These are phyloP conservation scores for Sordariomycetes sp. DNA, from an alignment of 2,329 filamentous ascomycete genomes.

Conservation along the genomic window DNA sequence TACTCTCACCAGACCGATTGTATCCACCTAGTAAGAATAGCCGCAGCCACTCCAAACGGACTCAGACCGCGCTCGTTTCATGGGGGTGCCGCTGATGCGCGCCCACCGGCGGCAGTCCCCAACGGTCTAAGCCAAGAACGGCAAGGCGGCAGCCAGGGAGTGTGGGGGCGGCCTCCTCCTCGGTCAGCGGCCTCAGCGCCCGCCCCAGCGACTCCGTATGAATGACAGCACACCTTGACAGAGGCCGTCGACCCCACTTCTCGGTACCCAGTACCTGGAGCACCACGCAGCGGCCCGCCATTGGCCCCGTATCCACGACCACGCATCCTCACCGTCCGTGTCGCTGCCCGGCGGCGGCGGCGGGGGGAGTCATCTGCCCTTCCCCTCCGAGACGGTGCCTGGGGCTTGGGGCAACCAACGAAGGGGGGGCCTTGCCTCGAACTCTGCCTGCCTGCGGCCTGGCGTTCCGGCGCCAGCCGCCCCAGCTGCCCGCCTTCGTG, in stretches of 20 bases:
- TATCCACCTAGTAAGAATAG: not conserved
- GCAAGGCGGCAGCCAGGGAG: not conserved
- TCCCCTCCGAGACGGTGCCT: not conserved
- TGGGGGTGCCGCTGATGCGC: not conserved
- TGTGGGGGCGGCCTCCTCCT: not conserved
- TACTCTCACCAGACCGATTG: not conserved
- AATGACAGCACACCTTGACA: slow-evolving; percentile 2
- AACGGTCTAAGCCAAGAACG: not conserved
- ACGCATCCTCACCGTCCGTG: not conserved
- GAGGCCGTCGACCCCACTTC: not conserved
- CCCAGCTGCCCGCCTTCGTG: not conserved
- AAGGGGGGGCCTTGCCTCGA: no score
- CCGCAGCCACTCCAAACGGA: no score
- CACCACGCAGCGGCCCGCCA: not conserved
- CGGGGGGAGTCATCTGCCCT: not conserved
- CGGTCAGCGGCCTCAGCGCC: not conserved
- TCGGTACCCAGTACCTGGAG: not conserved
- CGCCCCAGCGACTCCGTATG: not conserved
- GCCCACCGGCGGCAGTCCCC: not conserved
- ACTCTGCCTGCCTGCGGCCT: not conserved
- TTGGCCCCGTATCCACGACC: not conserved
- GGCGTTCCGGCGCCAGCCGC: not conserved
- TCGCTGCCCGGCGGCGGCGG: not conserved
- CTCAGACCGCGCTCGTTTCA: not conserved
- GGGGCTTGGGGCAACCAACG: no score